Conservation (phyloP, 129 eudicot species). For the Flaveria linearis region DNA sequence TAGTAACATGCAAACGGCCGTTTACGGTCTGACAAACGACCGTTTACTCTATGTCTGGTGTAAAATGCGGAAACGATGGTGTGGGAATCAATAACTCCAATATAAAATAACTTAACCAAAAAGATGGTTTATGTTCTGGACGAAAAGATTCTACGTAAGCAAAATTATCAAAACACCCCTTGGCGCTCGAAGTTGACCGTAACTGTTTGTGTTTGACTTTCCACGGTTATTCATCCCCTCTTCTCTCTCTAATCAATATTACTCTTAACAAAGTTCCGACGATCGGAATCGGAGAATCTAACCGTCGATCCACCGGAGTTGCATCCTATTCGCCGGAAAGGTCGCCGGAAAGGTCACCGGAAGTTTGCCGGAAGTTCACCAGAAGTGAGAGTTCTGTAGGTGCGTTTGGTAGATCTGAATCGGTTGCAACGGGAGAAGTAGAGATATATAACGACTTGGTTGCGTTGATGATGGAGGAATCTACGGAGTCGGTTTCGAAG, state of each 20-base stretch:
- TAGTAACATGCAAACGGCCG: too few relatives aligned
- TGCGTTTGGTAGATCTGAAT: too few relatives aligned
- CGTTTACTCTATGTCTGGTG: too few relatives aligned
- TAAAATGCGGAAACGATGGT: too few relatives aligned
- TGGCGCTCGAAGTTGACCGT: slow-evolving; percentile 37
- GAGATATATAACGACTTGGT: too few relatives aligned
- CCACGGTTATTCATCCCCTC: slow-evolving; percentile 19
- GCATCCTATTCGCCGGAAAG: background rate
- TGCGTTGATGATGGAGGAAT: too few relatives aligned
- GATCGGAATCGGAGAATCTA: slow-evolving; percentile 13
- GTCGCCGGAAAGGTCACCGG: background rate
- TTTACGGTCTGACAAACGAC: too few relatives aligned
- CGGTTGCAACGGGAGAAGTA: too few relatives aligned
- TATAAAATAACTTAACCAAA: background rate
- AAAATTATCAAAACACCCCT: slow-evolving; percentile 21
- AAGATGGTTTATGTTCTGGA: slow-evolving; percentile 14
- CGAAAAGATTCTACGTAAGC: slow-evolving; percentile 12
- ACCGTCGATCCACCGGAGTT: background rate
- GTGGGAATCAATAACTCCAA: too few relatives aligned
- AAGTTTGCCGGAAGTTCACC: background rate
- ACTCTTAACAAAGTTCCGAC: slow-evolving; percentile 2
- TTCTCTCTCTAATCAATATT: slow-evolving; percentile 3
- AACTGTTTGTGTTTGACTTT: slow-evolving; percentile 16
- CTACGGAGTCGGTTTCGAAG: slow-evolving; percentile 24
- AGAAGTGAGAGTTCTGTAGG: slow-evolving; percentile 18